Evolutionary conservation across 441 rosid genomes (phyloP).

Genomic region (Hura crepitans): DNA sequence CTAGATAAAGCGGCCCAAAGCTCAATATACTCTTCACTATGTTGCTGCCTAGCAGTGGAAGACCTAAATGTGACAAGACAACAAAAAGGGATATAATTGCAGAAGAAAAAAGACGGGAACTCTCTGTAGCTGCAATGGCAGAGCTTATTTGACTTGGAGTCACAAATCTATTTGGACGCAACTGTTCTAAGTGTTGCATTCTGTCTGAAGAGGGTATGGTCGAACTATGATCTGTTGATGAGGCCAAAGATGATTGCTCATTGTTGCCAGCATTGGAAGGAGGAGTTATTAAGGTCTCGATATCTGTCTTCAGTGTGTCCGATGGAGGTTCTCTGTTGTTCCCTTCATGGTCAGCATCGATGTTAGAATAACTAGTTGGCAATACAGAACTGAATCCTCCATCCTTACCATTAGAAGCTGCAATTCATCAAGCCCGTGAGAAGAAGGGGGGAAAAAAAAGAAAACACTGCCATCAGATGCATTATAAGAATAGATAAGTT

Average conservation of each 20-base stretch:
- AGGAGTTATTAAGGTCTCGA: slow-evolving; percentile 24
- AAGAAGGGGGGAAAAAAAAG: too few relatives aligned
- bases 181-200: slow-evolving; percentile 25
- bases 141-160: slow-evolving; percentile 49
- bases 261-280: slow-evolving; percentile 23
- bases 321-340: slow-evolving; percentile 11
- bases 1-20: slow-evolving; percentile 63
- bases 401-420: slow-evolving; percentile 25
- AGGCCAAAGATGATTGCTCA: slow-evolving; percentile 23
- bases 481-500: not conserved
- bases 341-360: slow-evolving; percentile 18
- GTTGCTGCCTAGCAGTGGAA: slow-evolving; percentile 46
- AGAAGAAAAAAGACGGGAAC: slow-evolving; percentile 45
- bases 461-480: not conserved
- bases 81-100: slow-evolving; percentile 44
- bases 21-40: slow-evolving; percentile 36
- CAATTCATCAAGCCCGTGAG: slow-evolving; percentile 12
- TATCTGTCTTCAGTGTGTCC: not conserved
- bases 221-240: slow-evolving; percentile 34
- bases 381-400: slow-evolving; percentile 20
- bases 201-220: slow-evolving; percentile 24
- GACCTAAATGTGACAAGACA: slow-evolving; percentile 44
- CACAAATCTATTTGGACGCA: slow-evolving; percentile 24
- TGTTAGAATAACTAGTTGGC: slow-evolving; percentile 18
- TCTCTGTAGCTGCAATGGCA: slow-evolving; percentile 52